Evolutionary conservation across 768 basidiomycete species (phyloP).

Genomic region (Kwoniella mangroviensis): DNA sequence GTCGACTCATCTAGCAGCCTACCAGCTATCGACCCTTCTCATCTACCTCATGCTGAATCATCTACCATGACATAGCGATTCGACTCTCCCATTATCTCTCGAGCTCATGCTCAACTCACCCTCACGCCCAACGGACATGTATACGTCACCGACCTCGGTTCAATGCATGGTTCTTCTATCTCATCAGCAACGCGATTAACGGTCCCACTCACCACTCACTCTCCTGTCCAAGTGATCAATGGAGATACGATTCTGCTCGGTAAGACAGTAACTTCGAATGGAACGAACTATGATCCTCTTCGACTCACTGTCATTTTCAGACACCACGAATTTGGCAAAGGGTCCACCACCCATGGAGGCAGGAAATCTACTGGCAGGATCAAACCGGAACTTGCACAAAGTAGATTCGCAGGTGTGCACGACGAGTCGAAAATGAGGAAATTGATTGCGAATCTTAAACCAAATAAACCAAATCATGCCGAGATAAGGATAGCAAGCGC

Average conservation of each 20-base stretch:
- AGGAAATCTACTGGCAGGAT: slow-evolving; percentile 8
- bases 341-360: not conserved
- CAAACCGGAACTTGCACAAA: slow-evolving; percentile 3
- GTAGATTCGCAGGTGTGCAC: slow-evolving; percentile 1
- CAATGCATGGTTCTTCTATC: slow-evolving; percentile 35
- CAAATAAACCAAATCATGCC: not conserved
- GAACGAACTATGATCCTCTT: slow-evolving; percentile 18
- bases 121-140: slow-evolving; percentile 30
- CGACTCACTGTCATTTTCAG: slow-evolving; percentile 20
- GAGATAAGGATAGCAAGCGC: not conserved
- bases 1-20: not conserved
- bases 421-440: not conserved
- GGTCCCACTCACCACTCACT: not conserved
- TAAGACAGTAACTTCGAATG: slow-evolving; percentile 16
- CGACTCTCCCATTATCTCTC: slow-evolving; percentile 32
- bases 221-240: slow-evolving; percentile 30
- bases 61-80: slow-evolving; percentile 7
- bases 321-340: slow-evolving; percentile 17
- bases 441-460: not conserved
- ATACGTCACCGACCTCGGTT: slow-evolving; percentile 39
- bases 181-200: not conserved
- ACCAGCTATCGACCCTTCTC: no score
- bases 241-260: slow-evolving; percentile 32
- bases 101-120: slow-evolving; percentile 28
- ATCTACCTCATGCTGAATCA: no score